A percentile compares a stretch with the other conserved stretches of the same genome.
Evolutionary conservation across 805 yeast genomes (phyloP).

Genomic region (Ogataea nitratoaversa): DNA sequence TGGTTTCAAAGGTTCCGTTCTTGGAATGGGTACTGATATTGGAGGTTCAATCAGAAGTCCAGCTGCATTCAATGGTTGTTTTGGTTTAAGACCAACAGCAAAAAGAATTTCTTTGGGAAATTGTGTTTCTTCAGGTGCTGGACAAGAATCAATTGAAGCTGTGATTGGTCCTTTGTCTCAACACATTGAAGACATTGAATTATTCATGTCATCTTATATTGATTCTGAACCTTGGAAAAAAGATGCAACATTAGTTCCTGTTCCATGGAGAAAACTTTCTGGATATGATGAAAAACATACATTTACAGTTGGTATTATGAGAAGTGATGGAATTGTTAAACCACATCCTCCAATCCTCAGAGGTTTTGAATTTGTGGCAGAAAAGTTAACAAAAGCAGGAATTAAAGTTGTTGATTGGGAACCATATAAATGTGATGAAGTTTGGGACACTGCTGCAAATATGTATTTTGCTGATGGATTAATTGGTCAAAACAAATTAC

Average conservation of each 20-base stretch:
- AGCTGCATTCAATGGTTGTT: conserved; percentile 51
- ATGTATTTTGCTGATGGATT: no score
- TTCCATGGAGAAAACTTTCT: neutral
- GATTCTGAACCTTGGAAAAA: conserved; percentile 20
- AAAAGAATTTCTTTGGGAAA: conserved; percentile 26
- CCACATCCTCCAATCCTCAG: conserved; percentile 54
- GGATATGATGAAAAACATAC: conserved; percentile 25
- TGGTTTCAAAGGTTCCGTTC: conserved; percentile 48
- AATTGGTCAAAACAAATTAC: no score
- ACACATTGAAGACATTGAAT: conserved; percentile 44
- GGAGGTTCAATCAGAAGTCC: conserved; percentile 62
- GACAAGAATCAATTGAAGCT: conserved; percentile 20
- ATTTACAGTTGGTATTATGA: conserved; percentile 48
- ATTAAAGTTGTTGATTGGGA: conserved; percentile 40
- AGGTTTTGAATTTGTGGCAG: conserved; percentile 32
- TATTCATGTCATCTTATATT: conserved; percentile 37
- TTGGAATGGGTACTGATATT: conserved; percentile 61
- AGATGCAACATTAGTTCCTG: neutral
- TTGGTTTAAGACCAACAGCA: conserved; percentile 49
- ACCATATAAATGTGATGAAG: neutral
- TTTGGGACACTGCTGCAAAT: conserved; percentile 3
- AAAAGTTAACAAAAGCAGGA: conserved; percentile 33
- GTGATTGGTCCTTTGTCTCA: conserved; percentile 48
- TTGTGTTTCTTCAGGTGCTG: conserved; percentile 18
- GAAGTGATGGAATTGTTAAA: conserved; percentile 50